Conservation (phyloP, 108 stramenopile genomes). For the Cyclotella sp. region DNA sequence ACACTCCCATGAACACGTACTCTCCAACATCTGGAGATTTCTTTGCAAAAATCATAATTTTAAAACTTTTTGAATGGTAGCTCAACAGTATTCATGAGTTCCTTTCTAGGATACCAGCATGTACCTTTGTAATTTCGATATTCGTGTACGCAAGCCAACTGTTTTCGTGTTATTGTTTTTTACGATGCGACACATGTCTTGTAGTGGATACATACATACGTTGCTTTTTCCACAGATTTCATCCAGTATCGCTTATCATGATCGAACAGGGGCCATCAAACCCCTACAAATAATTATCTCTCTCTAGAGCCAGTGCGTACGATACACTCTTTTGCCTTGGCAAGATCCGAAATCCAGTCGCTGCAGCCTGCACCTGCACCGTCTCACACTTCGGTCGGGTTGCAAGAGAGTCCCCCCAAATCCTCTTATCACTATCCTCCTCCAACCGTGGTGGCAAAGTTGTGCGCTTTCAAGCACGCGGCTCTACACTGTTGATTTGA, state of each 20-base stretch:
- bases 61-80: no score
- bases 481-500: conserved; percentile 55
- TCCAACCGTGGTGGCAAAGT: conserved; percentile 17
- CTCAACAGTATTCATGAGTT: background rate
- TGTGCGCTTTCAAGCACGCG: conserved; percentile 20
- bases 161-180: background rate
- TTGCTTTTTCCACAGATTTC: background rate
- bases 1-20: no score
- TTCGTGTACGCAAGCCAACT: conserved; percentile 6
- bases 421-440: background rate
- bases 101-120: background rate
- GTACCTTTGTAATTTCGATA: background rate
- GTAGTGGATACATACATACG: background rate
- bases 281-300: background rate
- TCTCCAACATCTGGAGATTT: no score
- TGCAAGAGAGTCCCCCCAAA: background rate
- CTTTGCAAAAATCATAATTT: no score
- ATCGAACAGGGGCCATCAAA: no score
- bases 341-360: background rate
- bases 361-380: background rate
- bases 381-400: background rate
- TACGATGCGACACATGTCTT: background rate
- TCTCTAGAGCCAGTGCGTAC: background rate
- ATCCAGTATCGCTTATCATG: no score
- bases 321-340: background rate